Evolutionary conservation across 2,329 filamentous ascomycete species (phyloP).

Genomic region (Aspergillus eucalypticola): DNA sequence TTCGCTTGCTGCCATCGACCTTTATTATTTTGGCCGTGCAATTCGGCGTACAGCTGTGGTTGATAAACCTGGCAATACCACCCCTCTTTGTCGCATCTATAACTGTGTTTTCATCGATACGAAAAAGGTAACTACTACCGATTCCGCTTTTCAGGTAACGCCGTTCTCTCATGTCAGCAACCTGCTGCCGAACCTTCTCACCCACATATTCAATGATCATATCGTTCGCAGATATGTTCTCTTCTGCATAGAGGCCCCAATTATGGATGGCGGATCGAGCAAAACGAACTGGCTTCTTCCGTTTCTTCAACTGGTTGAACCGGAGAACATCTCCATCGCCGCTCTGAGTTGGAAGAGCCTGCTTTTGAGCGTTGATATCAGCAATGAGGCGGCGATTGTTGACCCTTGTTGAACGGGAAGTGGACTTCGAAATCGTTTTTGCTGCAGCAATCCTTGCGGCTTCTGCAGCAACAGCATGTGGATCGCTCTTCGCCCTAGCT

Average conservation of each 20-base stretch:
- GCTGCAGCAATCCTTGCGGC: slow-evolving; percentile 73
- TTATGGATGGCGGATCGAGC: slow-evolving; percentile 97
- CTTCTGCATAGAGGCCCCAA: slow-evolving; percentile 96
- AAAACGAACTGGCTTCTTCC: slow-evolving; percentile 98
- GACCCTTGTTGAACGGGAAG: slow-evolving; percentile 88
- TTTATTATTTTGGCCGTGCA: slow-evolving; percentile 99
- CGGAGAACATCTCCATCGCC: slow-evolving; percentile 86
- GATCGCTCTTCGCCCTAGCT: slow-evolving; percentile 64
- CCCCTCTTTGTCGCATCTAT: slow-evolving; percentile 98
- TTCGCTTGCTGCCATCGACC: slow-evolving; percentile 95
- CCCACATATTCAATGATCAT: slow-evolving; percentile 99
- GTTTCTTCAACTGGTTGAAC: slow-evolving; percentile 99
- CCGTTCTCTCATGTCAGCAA: slow-evolving; percentile 92
- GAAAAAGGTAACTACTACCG: slow-evolving; percentile 94
- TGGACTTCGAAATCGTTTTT: slow-evolving; percentile 80
- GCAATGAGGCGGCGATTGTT: slow-evolving; percentile 94
- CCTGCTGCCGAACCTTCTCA: slow-evolving; percentile 93
- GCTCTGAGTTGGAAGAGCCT: slow-evolving; percentile 66
- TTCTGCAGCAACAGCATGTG: slow-evolving; percentile 66
- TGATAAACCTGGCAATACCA: slow-evolving; percentile 97
- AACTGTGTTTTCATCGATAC: slow-evolving; percentile 96
- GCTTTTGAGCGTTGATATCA: slow-evolving; percentile 93
- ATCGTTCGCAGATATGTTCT: slow-evolving; percentile 94
- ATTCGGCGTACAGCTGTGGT: slow-evolving; percentile 95
- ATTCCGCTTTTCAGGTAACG: slow-evolving; percentile 95